These are phyloP conservation scores for Aphanomyces invadans DNA, from an alignment of 352 stramenopile genomes.

Conservation along the genomic window DNA sequence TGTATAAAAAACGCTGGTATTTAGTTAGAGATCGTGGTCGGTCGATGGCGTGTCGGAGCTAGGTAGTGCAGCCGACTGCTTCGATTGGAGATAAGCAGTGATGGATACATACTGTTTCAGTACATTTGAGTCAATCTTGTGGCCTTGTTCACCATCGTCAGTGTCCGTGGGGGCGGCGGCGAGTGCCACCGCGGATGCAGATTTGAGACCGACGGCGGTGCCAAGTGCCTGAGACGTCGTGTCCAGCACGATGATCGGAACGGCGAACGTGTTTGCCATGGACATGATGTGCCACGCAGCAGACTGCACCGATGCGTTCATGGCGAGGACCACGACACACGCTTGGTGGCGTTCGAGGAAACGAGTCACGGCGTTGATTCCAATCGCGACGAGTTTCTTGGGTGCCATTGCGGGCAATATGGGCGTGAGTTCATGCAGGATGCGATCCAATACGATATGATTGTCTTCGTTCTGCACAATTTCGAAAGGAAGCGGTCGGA, in stretches of 20 bases:
- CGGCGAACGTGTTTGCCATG: neutral
- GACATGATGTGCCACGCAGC: neutral
- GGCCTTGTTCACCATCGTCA: too few species aligned
- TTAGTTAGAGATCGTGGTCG: too few species aligned
- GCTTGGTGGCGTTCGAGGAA: neutral
- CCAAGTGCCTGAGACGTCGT: slow-evolving; percentile 1
- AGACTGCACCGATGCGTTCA: neutral
- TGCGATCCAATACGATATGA: slow-evolving; percentile 13
- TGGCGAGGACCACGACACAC: neutral
- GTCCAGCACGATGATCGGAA: neutral
- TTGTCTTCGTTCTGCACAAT: slow-evolving; percentile 7
- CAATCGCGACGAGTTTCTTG: neutral
- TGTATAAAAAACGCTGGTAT: too few species aligned
- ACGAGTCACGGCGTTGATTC: neutral
- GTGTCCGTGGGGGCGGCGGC: neutral
- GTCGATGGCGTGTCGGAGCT: neutral
- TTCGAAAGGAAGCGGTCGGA: neutral
- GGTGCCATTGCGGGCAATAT: neutral
- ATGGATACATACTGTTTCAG: neutral
- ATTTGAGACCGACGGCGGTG: neutral
- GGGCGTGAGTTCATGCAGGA: neutral
- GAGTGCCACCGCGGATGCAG: neutral
- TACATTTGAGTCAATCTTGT: neutral
- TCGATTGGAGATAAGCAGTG: neutral
- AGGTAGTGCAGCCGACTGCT: neutral